These are phyloP conservation scores for Stentor coeruleus DNA, from an alignment of 73 alveolate genomes.

Conservation along the genomic window DNA sequence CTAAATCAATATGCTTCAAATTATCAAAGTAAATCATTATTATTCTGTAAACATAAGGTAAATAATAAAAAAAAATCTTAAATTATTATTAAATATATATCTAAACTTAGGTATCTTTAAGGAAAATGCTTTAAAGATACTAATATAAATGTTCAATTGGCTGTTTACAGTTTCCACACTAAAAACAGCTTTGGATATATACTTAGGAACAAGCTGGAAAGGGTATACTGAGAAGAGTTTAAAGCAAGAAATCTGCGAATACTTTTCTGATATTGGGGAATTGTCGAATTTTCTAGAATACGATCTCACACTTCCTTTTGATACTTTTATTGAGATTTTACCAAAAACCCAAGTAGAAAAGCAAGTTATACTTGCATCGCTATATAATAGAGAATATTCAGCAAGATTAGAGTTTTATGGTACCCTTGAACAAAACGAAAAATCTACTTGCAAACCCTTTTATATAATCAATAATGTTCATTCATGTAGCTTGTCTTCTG, in stretches of 20 bases:
- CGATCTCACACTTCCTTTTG: background rate
- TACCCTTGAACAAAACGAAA: background rate
- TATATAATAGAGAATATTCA: background rate
- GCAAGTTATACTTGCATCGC: background rate
- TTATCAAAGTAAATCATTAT: no score
- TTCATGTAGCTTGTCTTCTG: background rate
- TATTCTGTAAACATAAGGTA: no score
- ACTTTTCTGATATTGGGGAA: background rate
- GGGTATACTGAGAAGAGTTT: background rate
- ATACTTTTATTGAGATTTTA: background rate
- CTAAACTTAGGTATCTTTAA: no score
- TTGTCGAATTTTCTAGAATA: slow-evolving; percentile 11
- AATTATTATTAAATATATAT: no score
- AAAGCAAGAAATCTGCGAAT: slow-evolving; percentile 21
- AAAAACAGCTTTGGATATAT: background rate
- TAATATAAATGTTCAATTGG: background rate
- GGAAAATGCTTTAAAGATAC: no score
- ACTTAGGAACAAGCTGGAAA: background rate
- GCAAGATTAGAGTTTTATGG: slow-evolving; percentile 17
- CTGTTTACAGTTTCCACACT: background rate
- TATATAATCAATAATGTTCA: background rate
- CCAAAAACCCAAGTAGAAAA: background rate
- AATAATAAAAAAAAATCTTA: no score
- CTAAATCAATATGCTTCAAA: no score
- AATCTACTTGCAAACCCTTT: background rate